Evolutionary conservation across 1,284 basidiomycete genomes (phyloP), one percentile per base, ranked within the genome.

Genomic region (Ustilago cynodontis): DNA sequence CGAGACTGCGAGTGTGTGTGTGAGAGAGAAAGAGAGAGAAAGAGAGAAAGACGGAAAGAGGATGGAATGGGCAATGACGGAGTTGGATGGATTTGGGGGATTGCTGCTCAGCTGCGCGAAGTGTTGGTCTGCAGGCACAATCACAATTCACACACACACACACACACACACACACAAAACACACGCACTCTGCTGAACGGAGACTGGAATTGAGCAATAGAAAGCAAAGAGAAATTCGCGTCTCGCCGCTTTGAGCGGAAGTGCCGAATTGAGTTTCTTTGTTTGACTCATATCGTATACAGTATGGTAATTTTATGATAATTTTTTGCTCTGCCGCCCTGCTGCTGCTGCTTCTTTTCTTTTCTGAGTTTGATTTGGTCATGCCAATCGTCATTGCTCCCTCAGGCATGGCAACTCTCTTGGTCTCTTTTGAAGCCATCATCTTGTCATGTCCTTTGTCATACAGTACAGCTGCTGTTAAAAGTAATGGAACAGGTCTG

Each of bases 81-180:
- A 50, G 10, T 20, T 47, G 60, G 62, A 53, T 57, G 49, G 39
- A 53, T 41, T 47, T 45, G 49, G 29, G 49, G 29, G 41, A 31
- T 16, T 58, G 56, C 10, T 28, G 13, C 47, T 24, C 28, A 56
- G 59, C 62, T 55, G 58, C 58, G 63, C 59, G 51, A 65, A 71
- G 69, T 71, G 69, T 71, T 71, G 69, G 69, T 71, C 69, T 71
- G 69, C 69, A 66, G 54, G 55, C 69, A 65, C 69, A 51, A 37
- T 37, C 35, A 37, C 35, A 37, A 37, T 37, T 11, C 41, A n/a
- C 43, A 35, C 43, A 13, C 29, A 28, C 26, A 28, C n/a, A 14
- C 29, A 14, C 51, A 52, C 29, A 52, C 35, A 53, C 22, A 28
- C 59, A 43, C 24, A 49, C 41, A n/a, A 28, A 52, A 14, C 29